These are phyloP conservation scores for Plasmodium inui DNA, from an alignment of 169 alveolate genomes.

Conservation along the genomic window DNA sequence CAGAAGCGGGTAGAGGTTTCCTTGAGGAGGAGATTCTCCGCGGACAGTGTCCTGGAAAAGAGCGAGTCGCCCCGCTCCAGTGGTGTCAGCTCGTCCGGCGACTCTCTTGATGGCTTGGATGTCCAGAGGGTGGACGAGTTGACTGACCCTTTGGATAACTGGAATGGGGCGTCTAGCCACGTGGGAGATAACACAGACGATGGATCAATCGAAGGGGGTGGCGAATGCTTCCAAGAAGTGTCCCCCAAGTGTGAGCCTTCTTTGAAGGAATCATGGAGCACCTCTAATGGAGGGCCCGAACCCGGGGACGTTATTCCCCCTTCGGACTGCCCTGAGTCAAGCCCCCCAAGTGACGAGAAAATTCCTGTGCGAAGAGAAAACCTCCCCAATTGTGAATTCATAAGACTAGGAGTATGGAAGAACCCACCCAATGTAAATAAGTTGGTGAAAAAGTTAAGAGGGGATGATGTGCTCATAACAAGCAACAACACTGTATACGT, in stretches of 20 bases:
- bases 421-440: neutral
- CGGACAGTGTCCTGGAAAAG: neutral
- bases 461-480: constrained; percentile 72
- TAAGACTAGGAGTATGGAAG: constrained; percentile 39
- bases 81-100: neutral
- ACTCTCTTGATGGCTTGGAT: neutral
- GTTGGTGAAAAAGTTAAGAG: constrained; percentile 17
- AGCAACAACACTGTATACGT: constrained; percentile 79
- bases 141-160: neutral
- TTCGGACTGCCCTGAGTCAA: neutral
- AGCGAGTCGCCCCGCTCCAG: neutral
- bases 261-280: neutral
- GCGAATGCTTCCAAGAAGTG: neutral
- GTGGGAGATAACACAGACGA: neutral
- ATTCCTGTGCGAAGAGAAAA: neutral
- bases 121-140: neutral
- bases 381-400: constrained; percentile 7
- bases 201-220: neutral
- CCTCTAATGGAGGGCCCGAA: neutral
- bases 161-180: neutral
- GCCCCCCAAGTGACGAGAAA: neutral
- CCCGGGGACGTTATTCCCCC: neutral
- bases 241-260: neutral
- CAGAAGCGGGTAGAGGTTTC: neutral
- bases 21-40: neutral